A percentile compares a stretch with the other conserved stretches of the same genome.
These are phyloP conservation scores for Caloboletus firmus DNA, from an alignment of 1,284 basidiomycete genomes.

Conservation along the genomic window DNA sequence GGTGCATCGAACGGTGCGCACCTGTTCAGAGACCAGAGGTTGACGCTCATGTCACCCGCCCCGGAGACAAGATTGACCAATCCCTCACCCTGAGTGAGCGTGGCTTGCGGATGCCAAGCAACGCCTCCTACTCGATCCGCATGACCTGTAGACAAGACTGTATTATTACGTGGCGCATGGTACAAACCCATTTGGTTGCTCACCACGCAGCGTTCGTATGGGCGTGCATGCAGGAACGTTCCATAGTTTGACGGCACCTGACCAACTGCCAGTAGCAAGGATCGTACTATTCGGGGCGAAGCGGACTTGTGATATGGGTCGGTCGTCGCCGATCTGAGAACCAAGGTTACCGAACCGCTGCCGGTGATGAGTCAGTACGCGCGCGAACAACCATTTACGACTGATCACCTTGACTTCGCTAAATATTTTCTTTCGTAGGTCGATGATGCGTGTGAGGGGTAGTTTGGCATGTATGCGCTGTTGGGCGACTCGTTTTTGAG, in stretches of 20 bases:
- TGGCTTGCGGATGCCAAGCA: conserved; percentile 97
- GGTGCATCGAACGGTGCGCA: conserved; percentile 34
- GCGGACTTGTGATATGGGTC: conserved; percentile 90
- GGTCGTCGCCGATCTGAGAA: conserved; percentile 96
- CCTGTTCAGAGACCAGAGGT: conserved; percentile 89
- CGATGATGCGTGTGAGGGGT: conserved; percentile 89
- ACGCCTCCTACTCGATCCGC: conserved; percentile 91
- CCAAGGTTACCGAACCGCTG: conserved; percentile 90
- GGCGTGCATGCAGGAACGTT: conserved; percentile 87
- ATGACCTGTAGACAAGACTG: conserved; percentile 56
- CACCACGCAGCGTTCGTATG: conserved; percentile 70
- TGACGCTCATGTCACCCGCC: conserved; percentile 82
- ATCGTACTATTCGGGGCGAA: conserved; percentile 91
- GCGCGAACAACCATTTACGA: not conserved
- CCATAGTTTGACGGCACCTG: conserved; percentile 93
- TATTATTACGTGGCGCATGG: conserved; percentile 14
- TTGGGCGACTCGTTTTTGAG: conserved; percentile 86
- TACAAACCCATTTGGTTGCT: conserved; percentile 12
- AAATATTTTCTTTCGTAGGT: conserved; percentile 88
- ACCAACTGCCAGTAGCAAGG: conserved; percentile 94
- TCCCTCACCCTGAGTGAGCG: conserved; percentile 68
- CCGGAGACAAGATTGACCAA: conserved; percentile 89
- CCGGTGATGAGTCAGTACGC: conserved; percentile 3
- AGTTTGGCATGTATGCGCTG: conserved; percentile 87
- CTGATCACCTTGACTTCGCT: conserved; percentile 77